Evolutionary conservation across 805 yeast genomes (phyloP).

Genomic region (Cyberlindnera euphorbiae): DNA sequence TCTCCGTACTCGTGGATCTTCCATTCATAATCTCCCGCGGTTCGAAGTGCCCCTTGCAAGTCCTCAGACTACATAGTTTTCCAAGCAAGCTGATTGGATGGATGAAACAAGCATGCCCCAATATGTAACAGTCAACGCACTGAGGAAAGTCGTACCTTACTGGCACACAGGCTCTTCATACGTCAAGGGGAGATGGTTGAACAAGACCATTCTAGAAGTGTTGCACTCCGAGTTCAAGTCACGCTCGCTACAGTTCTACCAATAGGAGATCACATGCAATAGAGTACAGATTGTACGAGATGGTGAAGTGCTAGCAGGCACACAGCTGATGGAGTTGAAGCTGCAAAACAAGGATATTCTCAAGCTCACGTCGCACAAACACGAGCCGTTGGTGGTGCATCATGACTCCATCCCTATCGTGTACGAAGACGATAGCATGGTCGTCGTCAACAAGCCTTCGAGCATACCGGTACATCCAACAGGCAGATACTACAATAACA

Average conservation of each 20-base stretch:
- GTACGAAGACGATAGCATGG: conserved; percentile 47
- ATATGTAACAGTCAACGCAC: conserved; percentile 11
- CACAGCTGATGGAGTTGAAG: conserved; percentile 6
- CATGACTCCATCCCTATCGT: conserved; percentile 29
- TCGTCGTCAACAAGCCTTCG: conserved; percentile 88
- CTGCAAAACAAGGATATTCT: conserved; percentile 25
- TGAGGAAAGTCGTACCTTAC: conserved; percentile 76
- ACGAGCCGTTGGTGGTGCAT: conserved; percentile 56
- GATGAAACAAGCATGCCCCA: conserved; percentile 3
- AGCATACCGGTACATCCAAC: conserved; percentile 97
- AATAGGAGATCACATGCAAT: conserved; percentile 8
- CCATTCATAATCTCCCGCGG: too few relatives aligned
- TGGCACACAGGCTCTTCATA: conserved; percentile 14
- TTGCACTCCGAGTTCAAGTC: conserved; percentile 20
- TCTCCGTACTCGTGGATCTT: too few relatives aligned
- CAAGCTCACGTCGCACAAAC: conserved; percentile 60
- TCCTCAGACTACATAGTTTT: too few relatives aligned
- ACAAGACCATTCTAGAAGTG: conserved; percentile 18
- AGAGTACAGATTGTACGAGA: conserved; percentile 11
- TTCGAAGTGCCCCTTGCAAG: too few relatives aligned
- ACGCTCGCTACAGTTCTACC: conserved; percentile 11
- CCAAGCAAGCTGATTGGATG: conserved; percentile 1
- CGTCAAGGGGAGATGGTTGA: conserved; percentile 25
- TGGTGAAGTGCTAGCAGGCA: conserved; percentile 1
- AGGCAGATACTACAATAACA: conserved; percentile 71